Base-by-base conservation (phyloP, 495 filamentous ascomycete species). In the Xylaria cubensis region DNA sequence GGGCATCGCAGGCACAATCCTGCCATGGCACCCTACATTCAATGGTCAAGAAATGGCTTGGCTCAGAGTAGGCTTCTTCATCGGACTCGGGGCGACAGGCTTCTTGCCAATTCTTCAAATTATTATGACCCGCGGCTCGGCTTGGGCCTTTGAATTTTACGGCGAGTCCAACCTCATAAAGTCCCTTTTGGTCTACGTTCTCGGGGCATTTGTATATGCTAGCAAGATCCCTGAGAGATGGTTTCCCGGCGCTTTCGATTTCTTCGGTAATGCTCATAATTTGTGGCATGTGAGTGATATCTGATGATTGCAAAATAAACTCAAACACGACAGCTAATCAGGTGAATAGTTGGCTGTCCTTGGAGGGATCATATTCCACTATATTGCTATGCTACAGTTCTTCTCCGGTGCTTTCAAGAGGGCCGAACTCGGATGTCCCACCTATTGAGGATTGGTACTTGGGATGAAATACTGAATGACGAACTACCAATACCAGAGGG, bases 1-100 rank as follows among this genome's bases (percentile, higher is more conserved):
- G 19, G 95, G 96, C 34, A 83, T 97, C 69, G 93, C 90, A 64
- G 96, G 96, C 36, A 92, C 95, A 73, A 94, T 98, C 66, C 86
- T 99, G 5, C 96, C 96, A 9, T 99, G 96, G 96, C 93, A 97
- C 80, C 97, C 96, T 1, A 92, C 88, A 15, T 99, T 99, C 85
- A 99, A 99, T 79, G 93, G 92, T 19, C 81, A 87, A 44, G 93
- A 99, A 77, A 94, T 97, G 91, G 90, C 92, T 24, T 97, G 97
- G 93, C 87, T 89, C 34, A 91, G 96, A 51, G 96, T 99, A 24
- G 90, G 88, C 55, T 99, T 99, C 85, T 99, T 95, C 77, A 90
- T 97, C 50, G 87, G 92, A 5, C 90, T 99, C 44, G 93, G 90
- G 0, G 88, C 92, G n/a, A 98, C 96, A 0, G 97, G 96, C 19